Evolutionary conservation across 371 early-diverging fungal genomes (phyloP).

Genomic region (Umbelopsis sp.): DNA sequence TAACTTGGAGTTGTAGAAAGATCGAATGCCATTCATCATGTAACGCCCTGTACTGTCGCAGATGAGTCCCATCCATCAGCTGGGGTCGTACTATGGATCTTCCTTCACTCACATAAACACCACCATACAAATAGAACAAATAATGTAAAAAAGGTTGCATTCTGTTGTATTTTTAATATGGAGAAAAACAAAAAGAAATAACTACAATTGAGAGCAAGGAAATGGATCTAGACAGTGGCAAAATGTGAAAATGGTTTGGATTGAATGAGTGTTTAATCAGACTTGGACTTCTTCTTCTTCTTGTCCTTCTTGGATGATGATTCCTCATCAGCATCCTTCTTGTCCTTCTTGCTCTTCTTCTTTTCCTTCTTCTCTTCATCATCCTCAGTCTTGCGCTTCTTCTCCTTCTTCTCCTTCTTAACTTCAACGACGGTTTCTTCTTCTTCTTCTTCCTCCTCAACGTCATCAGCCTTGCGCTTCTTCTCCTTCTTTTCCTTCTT

Average conservation of each 20-base stretch:
- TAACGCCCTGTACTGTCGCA: no score
- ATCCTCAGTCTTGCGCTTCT: conserved; percentile 32
- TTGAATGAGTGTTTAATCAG: conserved; percentile 12
- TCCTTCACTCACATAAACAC: no score
- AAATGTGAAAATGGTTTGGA: neutral
- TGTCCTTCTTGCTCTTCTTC: conserved; percentile 50
- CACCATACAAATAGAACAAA: no score
- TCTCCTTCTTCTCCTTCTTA: conserved; percentile 43
- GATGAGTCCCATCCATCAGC: no score
- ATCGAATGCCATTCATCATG: no score
- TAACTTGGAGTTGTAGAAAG: no score
- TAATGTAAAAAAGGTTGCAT: neutral
- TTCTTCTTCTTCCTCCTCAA: conserved; percentile 25
- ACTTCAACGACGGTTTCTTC: conserved; percentile 41
- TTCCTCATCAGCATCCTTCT: conserved; percentile 38
- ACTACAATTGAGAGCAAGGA: conserved; percentile 19
- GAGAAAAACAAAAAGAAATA: conserved; percentile 16
- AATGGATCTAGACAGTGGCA: conserved; percentile 19
- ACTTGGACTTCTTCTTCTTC: conserved; percentile 21
- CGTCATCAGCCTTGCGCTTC: conserved; percentile 52
- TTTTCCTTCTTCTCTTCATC: conserved; percentile 49
- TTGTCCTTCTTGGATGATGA: conserved; percentile 17
- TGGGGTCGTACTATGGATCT: no score
- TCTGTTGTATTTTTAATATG: conserved; percentile 9
- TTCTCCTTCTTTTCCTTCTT: conserved; percentile 37